phyloP scores from a whole-genome alignment of 2,329 filamentous ascomycete species.

The Rugonectria rugulosa region DNA sequence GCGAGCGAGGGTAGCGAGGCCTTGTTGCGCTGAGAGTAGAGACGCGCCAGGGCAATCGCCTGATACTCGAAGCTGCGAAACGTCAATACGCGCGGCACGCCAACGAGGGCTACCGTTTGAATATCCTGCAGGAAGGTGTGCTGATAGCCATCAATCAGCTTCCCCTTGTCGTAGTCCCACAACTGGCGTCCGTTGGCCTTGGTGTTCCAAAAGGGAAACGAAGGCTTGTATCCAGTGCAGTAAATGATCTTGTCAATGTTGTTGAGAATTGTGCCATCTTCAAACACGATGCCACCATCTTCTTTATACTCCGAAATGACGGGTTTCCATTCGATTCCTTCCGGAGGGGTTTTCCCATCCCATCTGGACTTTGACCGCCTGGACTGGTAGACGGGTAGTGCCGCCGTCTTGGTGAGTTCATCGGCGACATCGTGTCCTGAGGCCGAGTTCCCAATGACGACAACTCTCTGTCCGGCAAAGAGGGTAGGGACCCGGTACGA shows the following conservation, averaged over 20 bases:
- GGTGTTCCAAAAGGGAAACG: conserved; percentile 59
- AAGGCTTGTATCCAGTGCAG: conserved; percentile 53
- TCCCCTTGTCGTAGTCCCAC: conserved; percentile 57
- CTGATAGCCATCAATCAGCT: conserved; percentile 55
- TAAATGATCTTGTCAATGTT: conserved; percentile 51
- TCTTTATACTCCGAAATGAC: conserved; percentile 53
- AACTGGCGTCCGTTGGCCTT: conserved; percentile 53
- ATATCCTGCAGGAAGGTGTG: conserved; percentile 61
- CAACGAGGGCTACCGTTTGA: conserved; percentile 58
- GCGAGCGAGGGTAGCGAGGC: conserved; percentile 46
- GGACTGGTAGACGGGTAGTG: conserved; percentile 59
- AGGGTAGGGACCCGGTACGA: conserved; percentile 49
- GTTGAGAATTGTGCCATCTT: conserved; percentile 45
- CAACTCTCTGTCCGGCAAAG: conserved; percentile 44
- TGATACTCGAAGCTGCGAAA: conserved; percentile 66
- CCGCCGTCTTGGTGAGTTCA: conserved; percentile 47
- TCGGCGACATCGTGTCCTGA: conserved; percentile 51
- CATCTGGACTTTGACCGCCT: conserved; percentile 56
- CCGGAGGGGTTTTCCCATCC: conserved; percentile 56
- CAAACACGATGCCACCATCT: conserved; percentile 53
- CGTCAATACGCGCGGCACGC: conserved; percentile 58
- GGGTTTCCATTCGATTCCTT: conserved; percentile 62
- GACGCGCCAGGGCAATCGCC: conserved; percentile 58
- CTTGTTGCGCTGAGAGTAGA: conserved; percentile 53
- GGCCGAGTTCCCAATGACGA: conserved; percentile 54